Conservation (phyloP, 2,329 filamentous ascomycete genomes). For the Aspergillus sp. region DNA sequence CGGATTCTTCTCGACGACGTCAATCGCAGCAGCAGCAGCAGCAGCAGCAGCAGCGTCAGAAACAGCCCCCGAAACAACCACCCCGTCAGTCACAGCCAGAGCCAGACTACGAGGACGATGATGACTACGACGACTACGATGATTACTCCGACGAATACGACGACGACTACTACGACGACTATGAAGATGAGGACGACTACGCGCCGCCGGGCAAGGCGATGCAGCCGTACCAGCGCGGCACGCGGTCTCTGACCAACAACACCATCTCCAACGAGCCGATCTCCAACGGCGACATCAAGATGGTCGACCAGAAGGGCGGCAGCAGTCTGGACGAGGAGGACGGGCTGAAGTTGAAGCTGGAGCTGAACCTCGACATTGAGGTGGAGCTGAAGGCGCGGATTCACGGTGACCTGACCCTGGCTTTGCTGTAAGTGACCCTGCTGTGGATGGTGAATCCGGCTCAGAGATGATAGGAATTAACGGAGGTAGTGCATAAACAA, state of each 20-base stretch:
- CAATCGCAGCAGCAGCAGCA: background rate
- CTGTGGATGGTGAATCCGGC: background rate
- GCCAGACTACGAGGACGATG: slow-evolving; percentile 23
- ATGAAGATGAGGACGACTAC: slow-evolving; percentile 31
- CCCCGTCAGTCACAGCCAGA: slow-evolving; percentile 21
- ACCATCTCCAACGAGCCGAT: slow-evolving; percentile 14
- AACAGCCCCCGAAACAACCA: slow-evolving; percentile 27
- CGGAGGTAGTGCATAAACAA: slow-evolving; percentile 17
- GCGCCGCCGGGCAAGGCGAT: slow-evolving; percentile 27
- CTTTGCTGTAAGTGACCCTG: slow-evolving; percentile 40
- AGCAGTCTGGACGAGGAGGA: slow-evolving; percentile 31
- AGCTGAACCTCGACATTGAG: slow-evolving; percentile 63
- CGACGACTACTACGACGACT: slow-evolving; percentile 31
- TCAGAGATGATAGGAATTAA: slow-evolving; percentile 15
- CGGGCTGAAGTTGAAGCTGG: slow-evolving; percentile 56
- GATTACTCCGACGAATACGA: slow-evolving; percentile 23
- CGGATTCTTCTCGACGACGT: no score
- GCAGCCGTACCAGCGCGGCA: slow-evolving; percentile 23
- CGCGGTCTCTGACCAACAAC: slow-evolving; percentile 15
- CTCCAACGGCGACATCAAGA: slow-evolving; percentile 24
- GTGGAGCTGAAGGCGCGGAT: slow-evolving; percentile 65
- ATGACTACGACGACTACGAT: slow-evolving; percentile 32
- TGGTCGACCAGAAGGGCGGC: slow-evolving; percentile 20
- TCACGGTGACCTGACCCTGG: slow-evolving; percentile 62
- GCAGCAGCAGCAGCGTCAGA: slow-evolving; percentile 10